Evolutionary conservation across 257 asterid species (phyloP), one percentile per base, ranked within the genome.

Genomic region (Solanum medicagineum): DNA sequence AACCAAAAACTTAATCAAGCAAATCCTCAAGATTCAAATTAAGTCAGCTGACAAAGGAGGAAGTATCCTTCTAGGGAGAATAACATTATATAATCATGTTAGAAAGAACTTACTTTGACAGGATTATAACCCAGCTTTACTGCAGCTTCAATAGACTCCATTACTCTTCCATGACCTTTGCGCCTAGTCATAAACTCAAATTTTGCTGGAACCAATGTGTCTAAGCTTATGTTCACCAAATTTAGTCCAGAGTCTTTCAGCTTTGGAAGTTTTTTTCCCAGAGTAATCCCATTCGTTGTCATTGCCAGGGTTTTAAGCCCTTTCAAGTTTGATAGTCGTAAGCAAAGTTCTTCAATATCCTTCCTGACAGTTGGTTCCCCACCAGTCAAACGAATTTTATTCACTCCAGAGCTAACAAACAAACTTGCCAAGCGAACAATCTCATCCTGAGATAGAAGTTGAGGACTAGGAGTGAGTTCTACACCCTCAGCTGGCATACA

Each of bases 401-500:
- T 89, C 74, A 95, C 98, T 84, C 99, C 98, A n/a, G 97, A 92
- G 83, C 92, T 92, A 53, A 97, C 99, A 87, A 97, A 97, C 79
- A 97, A 89, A 86, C 83, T 87, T 13, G 98, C 97, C 55, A 97
- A 69, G 59, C 90, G 98, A 83, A 97, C 85, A 87, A 97, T 92
- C 89, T 97, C 99, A 68, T 86, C 88, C 81, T 70, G 91, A 16
- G 97, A 86, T 83, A 94, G 91, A 87, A 97, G 93, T 47, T 90
- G 92, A 82, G 94, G 89, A 54, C 87, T 93, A 20, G 95, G 92
- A 69, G 98, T 91, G 83, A 97, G 98, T 86, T 93, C 97, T 45
- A 91, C 93, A 56, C 99, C 99, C 87, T 97, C 99, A 71, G 95
- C 95, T 81, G 99, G 99, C 99, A 97, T 97, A 87, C 99, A 97